Evolutionary conservation across 176 grass and related monocot genomes (phyloP).

Genomic region (Rhynchospora tenuis): DNA sequence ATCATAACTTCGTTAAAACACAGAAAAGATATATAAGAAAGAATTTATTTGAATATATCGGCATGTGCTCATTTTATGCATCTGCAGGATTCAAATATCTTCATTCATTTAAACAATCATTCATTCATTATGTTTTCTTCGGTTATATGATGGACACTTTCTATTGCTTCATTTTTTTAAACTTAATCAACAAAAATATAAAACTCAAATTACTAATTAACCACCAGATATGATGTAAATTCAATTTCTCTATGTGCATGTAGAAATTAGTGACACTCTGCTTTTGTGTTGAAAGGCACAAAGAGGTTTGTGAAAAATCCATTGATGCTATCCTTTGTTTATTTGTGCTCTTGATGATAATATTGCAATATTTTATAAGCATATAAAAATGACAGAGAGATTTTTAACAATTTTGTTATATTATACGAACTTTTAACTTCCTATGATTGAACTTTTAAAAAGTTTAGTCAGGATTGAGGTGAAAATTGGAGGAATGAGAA

Average conservation of each 20-base stretch:
- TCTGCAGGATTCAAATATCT: background rate
- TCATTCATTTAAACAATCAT: background rate
- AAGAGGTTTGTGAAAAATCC: background rate
- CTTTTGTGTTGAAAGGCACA: background rate
- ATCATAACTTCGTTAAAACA: background rate
- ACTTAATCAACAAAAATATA: background rate
- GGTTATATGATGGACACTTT: background rate
- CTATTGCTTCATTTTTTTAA: background rate
- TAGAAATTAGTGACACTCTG: background rate
- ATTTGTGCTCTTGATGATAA: background rate
- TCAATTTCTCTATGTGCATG: background rate
- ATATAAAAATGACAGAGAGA: background rate
- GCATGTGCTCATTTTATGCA: background rate
- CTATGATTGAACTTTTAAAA: background rate
- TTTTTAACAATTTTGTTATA: background rate
- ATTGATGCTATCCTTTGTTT: background rate
- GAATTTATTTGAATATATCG: background rate
- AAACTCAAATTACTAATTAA: background rate
- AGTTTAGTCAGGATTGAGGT: background rate
- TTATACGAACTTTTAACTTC: background rate
- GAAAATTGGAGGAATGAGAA: background rate
- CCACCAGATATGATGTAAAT: slow-evolving; percentile 1
- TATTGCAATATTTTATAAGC: background rate
- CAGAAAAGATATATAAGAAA: background rate
- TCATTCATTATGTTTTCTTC: background rate